Percentiles rank a stretch among this genome's conserved stretches.
These are phyloP conservation scores for Przewalskia tangutica DNA, from an alignment of 257 asterid genomes.

Conservation along the genomic window DNA sequence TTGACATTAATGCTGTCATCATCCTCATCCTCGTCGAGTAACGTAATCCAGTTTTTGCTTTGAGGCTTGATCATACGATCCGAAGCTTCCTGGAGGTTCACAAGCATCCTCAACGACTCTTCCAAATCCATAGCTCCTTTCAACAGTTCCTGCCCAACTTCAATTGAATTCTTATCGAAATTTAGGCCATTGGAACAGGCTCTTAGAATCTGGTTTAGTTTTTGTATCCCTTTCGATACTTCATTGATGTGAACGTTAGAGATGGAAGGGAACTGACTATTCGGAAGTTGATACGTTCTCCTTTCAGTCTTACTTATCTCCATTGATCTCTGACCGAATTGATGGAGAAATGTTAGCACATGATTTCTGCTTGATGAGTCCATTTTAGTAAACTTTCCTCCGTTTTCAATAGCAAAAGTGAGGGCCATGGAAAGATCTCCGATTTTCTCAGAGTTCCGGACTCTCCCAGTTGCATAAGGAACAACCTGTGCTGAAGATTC, in stretches of 20 bases:
- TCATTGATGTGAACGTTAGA: slow-evolving; percentile 55
- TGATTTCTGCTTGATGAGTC: slow-evolving; percentile 40
- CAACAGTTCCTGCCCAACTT: slow-evolving; percentile 67
- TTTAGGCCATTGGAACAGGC: slow-evolving; percentile 52
- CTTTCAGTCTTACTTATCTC: slow-evolving; percentile 29
- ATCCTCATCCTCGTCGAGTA: slow-evolving; percentile 63
- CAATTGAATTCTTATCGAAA: slow-evolving; percentile 49
- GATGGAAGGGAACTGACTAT: slow-evolving; percentile 23
- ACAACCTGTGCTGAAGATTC: slow-evolving; percentile 62
- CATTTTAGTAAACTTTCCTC: slow-evolving; percentile 37
- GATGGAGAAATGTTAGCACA: slow-evolving; percentile 52
- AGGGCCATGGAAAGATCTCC: slow-evolving; percentile 56
- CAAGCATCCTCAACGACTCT: slow-evolving; percentile 69
- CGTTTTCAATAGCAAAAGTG: slow-evolving; percentile 57
- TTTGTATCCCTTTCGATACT: slow-evolving; percentile 72
- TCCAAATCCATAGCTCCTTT: slow-evolving; percentile 83
- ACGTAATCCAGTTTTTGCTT: slow-evolving; percentile 40
- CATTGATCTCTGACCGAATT: slow-evolving; percentile 46
- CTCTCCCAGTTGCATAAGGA: slow-evolving; percentile 30
- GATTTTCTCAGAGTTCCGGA: slow-evolving; percentile 32
- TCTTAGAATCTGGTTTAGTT: slow-evolving; percentile 57
- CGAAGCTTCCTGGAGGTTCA: slow-evolving; percentile 55
- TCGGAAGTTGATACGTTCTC: slow-evolving; percentile 12
- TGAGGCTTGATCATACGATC: slow-evolving; percentile 22
- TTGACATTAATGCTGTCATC: slow-evolving; percentile 27